Evolutionary conservation across 495 filamentous ascomycete genomes (phyloP).

Genomic region (Cladorrhinum samala): DNA sequence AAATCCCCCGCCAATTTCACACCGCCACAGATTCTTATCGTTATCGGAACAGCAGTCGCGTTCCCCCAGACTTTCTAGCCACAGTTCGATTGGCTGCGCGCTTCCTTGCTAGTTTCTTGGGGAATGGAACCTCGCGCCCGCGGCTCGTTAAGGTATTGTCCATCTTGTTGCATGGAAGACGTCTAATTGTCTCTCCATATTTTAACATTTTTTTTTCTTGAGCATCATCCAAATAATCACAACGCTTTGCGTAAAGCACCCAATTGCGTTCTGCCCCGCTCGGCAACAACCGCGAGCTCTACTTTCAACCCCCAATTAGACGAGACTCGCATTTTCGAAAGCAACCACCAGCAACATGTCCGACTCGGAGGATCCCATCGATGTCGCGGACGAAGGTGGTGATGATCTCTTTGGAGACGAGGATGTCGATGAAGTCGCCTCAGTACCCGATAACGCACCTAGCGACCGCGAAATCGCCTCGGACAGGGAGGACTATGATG

Average conservation of each 20-base stretch:
- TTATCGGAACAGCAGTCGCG: slow-evolving; percentile 8
- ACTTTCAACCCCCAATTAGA: no score
- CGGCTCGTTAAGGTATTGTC: no score
- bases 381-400: slow-evolving; percentile 46
- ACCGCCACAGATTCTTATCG: slow-evolving; percentile 19
- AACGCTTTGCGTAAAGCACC: slow-evolving; percentile 41
- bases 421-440: slow-evolving; percentile 32
- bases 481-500: slow-evolving; percentile 57
- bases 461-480: slow-evolving; percentile 76
- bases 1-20: background rate
- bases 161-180: no score
- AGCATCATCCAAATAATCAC: background rate
- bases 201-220: background rate
- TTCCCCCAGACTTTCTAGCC: background rate
- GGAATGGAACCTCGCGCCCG: background rate
- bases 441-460: slow-evolving; percentile 26
- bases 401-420: slow-evolving; percentile 64
- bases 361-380: slow-evolving; percentile 43
- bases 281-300: background rate
- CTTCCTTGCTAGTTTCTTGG: background rate
- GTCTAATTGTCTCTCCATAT: no score
- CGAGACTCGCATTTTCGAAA: no score
- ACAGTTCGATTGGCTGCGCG: background rate
- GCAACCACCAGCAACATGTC: slow-evolving; percentile 34
- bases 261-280: no score